A percentile compares a stretch with the other conserved stretches of the same genome.
phyloP scores from a whole-genome alignment of 495 filamentous ascomycete species.

The Neurospora sp. region DNA sequence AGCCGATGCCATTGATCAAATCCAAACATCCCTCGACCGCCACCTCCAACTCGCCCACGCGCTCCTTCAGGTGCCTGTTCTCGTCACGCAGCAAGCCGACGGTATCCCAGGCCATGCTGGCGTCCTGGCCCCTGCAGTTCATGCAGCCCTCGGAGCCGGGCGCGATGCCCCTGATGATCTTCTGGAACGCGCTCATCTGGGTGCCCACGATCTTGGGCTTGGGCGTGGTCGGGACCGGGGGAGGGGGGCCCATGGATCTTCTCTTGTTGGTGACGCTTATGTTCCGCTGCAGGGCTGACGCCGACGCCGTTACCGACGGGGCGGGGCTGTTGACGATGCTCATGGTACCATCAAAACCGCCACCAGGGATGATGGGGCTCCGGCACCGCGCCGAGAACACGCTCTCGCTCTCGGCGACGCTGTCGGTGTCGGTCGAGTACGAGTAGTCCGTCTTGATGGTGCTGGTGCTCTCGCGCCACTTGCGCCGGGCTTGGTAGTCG shows the following conservation, averaged over 20 bases:
- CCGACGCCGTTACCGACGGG: background rate
- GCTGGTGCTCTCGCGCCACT: constrained; percentile 42
- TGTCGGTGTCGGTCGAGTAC: constrained; percentile 48
- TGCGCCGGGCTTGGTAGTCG: constrained; percentile 22
- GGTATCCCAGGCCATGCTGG: constrained; percentile 61
- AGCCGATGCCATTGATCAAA: constrained; percentile 43
- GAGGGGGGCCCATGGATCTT: background rate
- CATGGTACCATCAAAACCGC: constrained; percentile 20
- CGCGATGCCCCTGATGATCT: constrained; percentile 38
- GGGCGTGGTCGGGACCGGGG: background rate
- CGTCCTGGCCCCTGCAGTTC: constrained; percentile 52
- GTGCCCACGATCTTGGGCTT: background rate
- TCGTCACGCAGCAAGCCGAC: constrained; percentile 61
- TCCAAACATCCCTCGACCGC: constrained; percentile 65
- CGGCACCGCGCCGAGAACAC: constrained; percentile 50
- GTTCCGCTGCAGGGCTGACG: background rate
- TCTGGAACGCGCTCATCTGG: constrained; percentile 40
- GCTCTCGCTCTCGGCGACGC: constrained; percentile 42
- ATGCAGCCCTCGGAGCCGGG: constrained; percentile 32
- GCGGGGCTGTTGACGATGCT: constrained; percentile 13
- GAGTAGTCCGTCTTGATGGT: constrained; percentile 42
- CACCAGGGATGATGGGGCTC: constrained; percentile 16
- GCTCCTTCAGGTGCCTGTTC: constrained; percentile 58
- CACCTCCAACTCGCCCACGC: constrained; percentile 55
- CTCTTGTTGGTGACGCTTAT: background rate